Base-by-base conservation (phyloP, 768 basidiomycete genomes). In the Trametes villosa region DNA sequence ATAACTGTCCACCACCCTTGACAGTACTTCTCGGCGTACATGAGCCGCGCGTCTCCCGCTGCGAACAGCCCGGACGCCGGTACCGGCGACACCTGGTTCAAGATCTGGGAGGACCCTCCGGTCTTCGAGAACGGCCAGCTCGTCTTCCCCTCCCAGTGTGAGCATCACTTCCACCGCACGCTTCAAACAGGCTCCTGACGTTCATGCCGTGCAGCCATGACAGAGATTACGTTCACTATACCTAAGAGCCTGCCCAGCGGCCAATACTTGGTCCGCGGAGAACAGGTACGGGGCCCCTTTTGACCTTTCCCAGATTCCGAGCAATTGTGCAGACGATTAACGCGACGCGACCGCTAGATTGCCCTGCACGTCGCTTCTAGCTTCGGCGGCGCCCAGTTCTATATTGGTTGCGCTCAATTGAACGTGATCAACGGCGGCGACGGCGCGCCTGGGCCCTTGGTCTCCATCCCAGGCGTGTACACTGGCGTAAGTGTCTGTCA, bases 11-110 rank as follows among this genome's bases (percentile, higher is more conserved):
- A 9, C 5, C 24, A 9, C 9, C 20, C 2, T 33, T 20, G 7
- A n/a, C 38, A 70, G 68, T 72, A 72, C 65, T 62, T 70, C 62
- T 63, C 65, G 38, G 72, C 74, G 36, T 74, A 74, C 62, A 70
- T 75, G 72, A 69, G 70, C 38, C 62, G 62, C 24, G 74, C 72
- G 0, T 56, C 53, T 49, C 75, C 63, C 2, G 65, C 61, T 30
- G 70, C 64, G 60, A 66, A 66, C 67, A 67, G 62, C 41, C 71
- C 71, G 56, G 67, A 59, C 30, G 81, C 78, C n/a, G 80, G 78
- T 9, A 70, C 75, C 2, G 76, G 77, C 20, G 72, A 73, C 53
- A 79, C 78, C 8, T 80, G 78, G 75, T 79, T 78, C 71, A 78
- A 79, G 71, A 75, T 80, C 53, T 79, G 77, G 75, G 75, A 80